These are phyloP conservation scores for Coniosporium tulheliwenetii DNA, from an alignment of 2,329 filamentous ascomycete genomes.

Conservation along the genomic window DNA sequence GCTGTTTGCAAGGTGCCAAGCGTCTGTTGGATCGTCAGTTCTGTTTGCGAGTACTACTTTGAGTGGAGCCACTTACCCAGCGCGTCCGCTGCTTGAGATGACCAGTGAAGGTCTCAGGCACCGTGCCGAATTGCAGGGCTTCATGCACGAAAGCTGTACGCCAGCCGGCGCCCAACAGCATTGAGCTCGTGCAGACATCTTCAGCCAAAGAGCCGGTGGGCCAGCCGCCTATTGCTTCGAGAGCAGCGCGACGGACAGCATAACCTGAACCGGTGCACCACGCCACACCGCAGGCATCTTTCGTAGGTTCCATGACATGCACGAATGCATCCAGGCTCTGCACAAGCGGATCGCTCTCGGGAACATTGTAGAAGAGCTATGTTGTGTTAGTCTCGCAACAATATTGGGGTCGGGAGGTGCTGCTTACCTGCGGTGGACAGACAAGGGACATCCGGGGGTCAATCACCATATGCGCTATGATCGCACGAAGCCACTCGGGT, in stretches of 20 bases:
- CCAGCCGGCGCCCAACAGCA: conserved; percentile 46
- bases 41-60: conserved; percentile 1
- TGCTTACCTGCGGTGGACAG: conserved; percentile 36
- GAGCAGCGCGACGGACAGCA: conserved; percentile 39
- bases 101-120: conserved; percentile 39
- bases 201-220: conserved; percentile 44
- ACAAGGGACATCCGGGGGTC: conserved; percentile 42
- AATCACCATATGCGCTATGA: conserved; percentile 40
- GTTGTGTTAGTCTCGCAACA: too few species aligned
- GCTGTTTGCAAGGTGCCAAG: conserved; percentile 40
- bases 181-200: conserved; percentile 42
- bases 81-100: conserved; percentile 42
- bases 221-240: conserved; percentile 47
- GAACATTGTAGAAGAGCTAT: conserved; percentile 45
- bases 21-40: conserved; percentile 7
- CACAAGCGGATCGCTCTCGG: conserved; percentile 39
- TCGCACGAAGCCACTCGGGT: conserved; percentile 40
- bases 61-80: conserved; percentile 24
- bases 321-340: conserved; percentile 45
- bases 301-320: conserved; percentile 32
- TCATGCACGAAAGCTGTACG: conserved; percentile 45
- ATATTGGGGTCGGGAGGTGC: too few species aligned
- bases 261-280: conserved; percentile 53
- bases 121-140: conserved; percentile 42
- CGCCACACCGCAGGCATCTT: conserved; percentile 34